Evolutionary conservation across 2,329 filamentous ascomycete species (phyloP).

Genomic region (Blastomyces emzantsi): DNA sequence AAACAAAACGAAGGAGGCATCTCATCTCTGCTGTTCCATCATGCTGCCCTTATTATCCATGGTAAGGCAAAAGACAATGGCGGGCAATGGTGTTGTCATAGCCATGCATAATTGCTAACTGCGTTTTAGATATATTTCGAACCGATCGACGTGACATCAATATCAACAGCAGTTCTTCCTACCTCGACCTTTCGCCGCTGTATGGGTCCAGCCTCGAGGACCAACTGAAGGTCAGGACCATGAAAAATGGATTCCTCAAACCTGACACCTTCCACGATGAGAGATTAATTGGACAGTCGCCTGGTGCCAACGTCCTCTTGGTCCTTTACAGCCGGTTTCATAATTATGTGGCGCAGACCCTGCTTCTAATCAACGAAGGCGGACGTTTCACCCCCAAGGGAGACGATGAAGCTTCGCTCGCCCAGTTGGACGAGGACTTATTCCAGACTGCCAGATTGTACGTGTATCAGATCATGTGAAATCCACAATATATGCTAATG

Average conservation of each 20-base stretch:
- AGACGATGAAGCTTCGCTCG: slow-evolving; percentile 26
- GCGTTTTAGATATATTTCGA: slow-evolving; percentile 33
- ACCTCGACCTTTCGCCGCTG: slow-evolving; percentile 39
- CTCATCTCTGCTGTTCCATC: slow-evolving; percentile 41
- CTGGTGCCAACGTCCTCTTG: slow-evolving; percentile 25
- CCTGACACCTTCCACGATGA: slow-evolving; percentile 29
- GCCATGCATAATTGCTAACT: background rate
- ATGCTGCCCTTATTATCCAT: slow-evolving; percentile 45
- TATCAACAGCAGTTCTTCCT: slow-evolving; percentile 35
- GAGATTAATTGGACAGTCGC: slow-evolving; percentile 25
- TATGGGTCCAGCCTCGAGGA: slow-evolving; percentile 32
- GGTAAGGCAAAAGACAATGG: slow-evolving; percentile 19
- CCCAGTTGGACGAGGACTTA: slow-evolving; percentile 25
- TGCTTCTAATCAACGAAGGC: slow-evolving; percentile 36
- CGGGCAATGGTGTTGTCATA: background rate
- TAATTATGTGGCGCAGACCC: slow-evolving; percentile 29
- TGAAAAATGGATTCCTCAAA: slow-evolving; percentile 31
- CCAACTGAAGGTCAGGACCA: slow-evolving; percentile 28
- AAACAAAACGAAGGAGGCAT: slow-evolving; percentile 36
- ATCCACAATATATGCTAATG: slow-evolving; percentile 3
- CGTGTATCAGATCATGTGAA: slow-evolving; percentile 1
- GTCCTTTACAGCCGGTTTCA: slow-evolving; percentile 32
- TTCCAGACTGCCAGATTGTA: slow-evolving; percentile 29
- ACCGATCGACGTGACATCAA: slow-evolving; percentile 26
- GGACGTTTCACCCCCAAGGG: slow-evolving; percentile 23